Percentiles rank a stretch among this genome's conserved stretches.
Conservation (phyloP, 176 grass and related monocot genomes). For the Urochloa ruziziensis region DNA sequence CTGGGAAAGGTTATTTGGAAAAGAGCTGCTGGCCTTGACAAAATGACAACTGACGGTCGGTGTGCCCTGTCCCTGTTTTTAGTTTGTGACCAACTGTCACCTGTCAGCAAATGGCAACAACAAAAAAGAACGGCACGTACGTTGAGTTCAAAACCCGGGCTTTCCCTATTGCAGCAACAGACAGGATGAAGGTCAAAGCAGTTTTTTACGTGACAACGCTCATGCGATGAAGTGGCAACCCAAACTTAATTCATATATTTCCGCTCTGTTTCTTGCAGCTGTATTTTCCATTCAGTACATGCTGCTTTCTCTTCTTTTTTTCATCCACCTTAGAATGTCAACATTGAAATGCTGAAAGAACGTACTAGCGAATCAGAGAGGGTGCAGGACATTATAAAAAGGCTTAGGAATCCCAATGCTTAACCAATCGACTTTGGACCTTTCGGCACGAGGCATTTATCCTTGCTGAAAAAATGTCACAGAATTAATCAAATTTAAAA, state of each 20-base stretch:
- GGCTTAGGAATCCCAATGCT: background rate
- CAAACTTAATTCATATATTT: background rate
- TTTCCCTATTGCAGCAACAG: background rate
- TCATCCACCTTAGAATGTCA: background rate
- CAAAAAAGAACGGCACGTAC: too few species aligned
- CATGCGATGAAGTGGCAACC: background rate
- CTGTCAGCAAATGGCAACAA: background rate
- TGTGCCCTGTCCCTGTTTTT: background rate
- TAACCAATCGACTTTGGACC: background rate
- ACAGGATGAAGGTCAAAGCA: too few species aligned
- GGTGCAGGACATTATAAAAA: background rate
- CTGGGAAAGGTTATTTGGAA: background rate
- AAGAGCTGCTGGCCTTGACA: background rate
- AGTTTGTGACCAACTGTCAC: background rate
- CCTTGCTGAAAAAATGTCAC: background rate
- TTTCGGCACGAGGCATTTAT: background rate
- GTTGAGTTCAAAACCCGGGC: background rate
- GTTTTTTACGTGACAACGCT: background rate
- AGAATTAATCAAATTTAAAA: too few species aligned
- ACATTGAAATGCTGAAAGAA: background rate
- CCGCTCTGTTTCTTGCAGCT: background rate
- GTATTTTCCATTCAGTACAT: background rate
- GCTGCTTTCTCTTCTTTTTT: background rate
- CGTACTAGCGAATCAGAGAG: background rate
- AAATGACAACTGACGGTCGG: background rate